Evolutionary conservation across 1,284 basidiomycete species (phyloP).

Genomic region (Peniophora sp.): DNA sequence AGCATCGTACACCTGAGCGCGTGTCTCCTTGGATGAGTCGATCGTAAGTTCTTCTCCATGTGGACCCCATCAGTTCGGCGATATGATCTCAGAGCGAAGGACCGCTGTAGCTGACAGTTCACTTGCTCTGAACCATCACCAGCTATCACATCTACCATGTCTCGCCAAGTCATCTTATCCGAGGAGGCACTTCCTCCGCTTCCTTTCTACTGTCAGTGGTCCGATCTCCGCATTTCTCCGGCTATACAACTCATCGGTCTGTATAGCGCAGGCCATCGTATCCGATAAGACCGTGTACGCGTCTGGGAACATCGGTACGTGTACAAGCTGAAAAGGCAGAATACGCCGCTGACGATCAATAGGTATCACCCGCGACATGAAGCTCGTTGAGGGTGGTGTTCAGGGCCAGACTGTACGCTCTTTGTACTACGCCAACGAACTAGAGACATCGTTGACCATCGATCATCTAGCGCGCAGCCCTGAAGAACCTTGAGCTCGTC

Average conservation of each 20-base stretch:
- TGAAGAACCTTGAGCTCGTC: constrained; percentile 51
- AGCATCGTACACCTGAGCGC: too few species aligned
- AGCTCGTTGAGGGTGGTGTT: constrained; percentile 45
- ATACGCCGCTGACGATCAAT: too few species aligned
- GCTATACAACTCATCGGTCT: not conserved
- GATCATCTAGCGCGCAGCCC: constrained; percentile 35
- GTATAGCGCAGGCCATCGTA: constrained; percentile 40
- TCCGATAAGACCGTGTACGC: constrained; percentile 47
- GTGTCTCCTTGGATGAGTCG: too few species aligned
- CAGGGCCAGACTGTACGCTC: constrained; percentile 41
- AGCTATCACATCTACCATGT: constrained; percentile 12
- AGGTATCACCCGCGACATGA: constrained; percentile 32
- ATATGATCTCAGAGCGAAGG: too few species aligned
- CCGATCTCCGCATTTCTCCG: not conserved
- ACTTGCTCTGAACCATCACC: too few species aligned
- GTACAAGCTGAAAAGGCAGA: too few species aligned
- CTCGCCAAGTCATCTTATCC: constrained; percentile 29
- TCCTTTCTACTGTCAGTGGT: constrained; percentile 38
- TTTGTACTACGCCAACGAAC: not conserved
- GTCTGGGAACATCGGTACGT: constrained; percentile 48
- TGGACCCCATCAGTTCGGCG: too few species aligned
- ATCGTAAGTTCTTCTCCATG: too few species aligned
- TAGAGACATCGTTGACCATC: not conserved
- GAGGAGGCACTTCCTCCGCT: constrained; percentile 38
- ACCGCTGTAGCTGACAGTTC: too few species aligned